Evolutionary conservation across 495 filamentous ascomycete genomes (phyloP).

Genomic region (Annulohypoxylon stygium): DNA sequence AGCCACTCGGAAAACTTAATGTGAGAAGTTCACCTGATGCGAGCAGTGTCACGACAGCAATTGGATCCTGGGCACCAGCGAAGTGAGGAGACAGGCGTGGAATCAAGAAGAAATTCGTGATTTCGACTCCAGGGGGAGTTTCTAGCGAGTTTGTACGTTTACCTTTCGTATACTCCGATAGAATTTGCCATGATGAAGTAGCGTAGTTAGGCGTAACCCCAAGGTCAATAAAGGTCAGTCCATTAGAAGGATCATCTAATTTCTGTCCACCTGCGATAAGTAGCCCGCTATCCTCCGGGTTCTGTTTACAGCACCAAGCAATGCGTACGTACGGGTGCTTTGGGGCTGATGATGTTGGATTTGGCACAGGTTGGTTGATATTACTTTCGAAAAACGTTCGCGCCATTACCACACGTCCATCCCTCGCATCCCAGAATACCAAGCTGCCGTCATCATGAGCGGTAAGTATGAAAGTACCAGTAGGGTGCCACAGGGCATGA

Average conservation of each 20-base stretch:
- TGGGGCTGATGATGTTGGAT: slow-evolving; percentile 67
- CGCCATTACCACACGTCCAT: slow-evolving; percentile 86
- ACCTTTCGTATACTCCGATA: slow-evolving; percentile 80
- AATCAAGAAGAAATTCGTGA: slow-evolving; percentile 85
- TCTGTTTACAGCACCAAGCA: slow-evolving; percentile 90
- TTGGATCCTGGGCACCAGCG: slow-evolving; percentile 87
- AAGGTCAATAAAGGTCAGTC: slow-evolving; percentile 89
- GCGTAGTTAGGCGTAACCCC: slow-evolving; percentile 89
- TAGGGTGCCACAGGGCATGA: slow-evolving; percentile 93
- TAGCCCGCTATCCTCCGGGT: slow-evolving; percentile 92
- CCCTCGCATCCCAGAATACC: slow-evolving; percentile 94
- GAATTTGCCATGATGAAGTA: slow-evolving; percentile 87
- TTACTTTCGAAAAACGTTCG: slow-evolving; percentile 80
- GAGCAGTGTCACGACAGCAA: slow-evolving; percentile 82
- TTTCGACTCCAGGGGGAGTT: slow-evolving; percentile 81
- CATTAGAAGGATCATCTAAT: slow-evolving; percentile 72
- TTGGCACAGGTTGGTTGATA: slow-evolving; percentile 68
- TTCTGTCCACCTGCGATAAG: slow-evolving; percentile 84
- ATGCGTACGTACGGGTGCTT: slow-evolving; percentile 75
- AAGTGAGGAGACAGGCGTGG: slow-evolving; percentile 87
- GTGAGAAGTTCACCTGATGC: slow-evolving; percentile 89
- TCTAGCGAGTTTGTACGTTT: slow-evolving; percentile 77
- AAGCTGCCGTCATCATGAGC: slow-evolving; percentile 90
- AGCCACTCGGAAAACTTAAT: slow-evolving; percentile 89
- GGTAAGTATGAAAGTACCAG: slow-evolving; percentile 89